Evolutionary conservation across 2,329 filamentous ascomycete genomes (phyloP), one percentile per base, ranked within the genome.

Genomic region (Fusarium chuoi): DNA sequence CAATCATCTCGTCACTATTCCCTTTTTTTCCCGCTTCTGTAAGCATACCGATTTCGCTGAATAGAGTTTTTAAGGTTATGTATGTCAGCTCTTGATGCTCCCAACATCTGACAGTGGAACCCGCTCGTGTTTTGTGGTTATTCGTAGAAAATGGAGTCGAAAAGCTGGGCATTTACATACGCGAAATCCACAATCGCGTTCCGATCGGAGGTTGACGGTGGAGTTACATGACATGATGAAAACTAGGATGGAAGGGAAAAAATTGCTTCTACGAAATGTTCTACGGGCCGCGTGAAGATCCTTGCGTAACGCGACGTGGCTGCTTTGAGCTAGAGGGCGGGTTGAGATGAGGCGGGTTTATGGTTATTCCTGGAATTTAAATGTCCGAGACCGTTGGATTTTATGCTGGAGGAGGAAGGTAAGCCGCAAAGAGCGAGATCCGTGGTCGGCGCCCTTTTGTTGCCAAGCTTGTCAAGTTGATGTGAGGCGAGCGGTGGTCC

Each of bases 71-170:
- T 44, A 18, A 44, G 39, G 52, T 55, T 63, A 28, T 62, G 28
- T 48, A 33, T 55, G 30, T 49, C 46, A 36, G 28, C 22, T 30
- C 18, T 33, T 35, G 33, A 38, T 41, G 48, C 22, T 48, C 28
- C n/a, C 20, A 49, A 55, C 20, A 38, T 24, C 42, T 51, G 56
- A 55, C 56, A 58, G 48, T 70, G 65, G 71, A 61, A 18, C 41
- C 54, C 44, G 14, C 59, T 72, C 68, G 56, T 24, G 15, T 15
- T 35, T 73, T 54, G 64, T 71, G 62, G 73, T 7, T 7, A 39
- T 75, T 75, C 73, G 73, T 75, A 75, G 64, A 70, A 71, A 62
- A 74, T 74, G 72, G 73, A 73, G 67, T 51, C 63, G 24, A 56
- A 69, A 64, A 36, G 54, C 73, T 75, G 54, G 73, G 73, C 73